Base-by-base conservation (phyloP, 352 stramenopile genomes). In the Pythium aristosporum region DNA sequence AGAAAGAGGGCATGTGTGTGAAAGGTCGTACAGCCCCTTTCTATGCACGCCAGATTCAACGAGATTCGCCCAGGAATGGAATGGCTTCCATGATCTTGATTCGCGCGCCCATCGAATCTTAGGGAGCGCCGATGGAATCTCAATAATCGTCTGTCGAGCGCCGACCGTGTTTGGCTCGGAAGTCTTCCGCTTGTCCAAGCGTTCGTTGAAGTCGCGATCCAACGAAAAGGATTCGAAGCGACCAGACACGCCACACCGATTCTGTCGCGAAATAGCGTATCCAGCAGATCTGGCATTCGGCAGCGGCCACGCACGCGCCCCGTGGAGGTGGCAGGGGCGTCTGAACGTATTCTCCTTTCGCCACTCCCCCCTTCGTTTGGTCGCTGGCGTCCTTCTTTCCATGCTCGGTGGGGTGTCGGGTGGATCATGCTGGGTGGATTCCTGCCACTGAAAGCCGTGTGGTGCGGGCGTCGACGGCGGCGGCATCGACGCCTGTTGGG, bases 171-270 rank as follows among this genome's bases (percentile, higher is more conserved):
- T 34, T 42, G 37, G 10, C 15, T 12, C 11, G 2, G 37, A 18
- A 42, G 37, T 2, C 4, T 42, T 16, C 3, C 37, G 11, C 20
- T 21, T 37, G 36, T 10, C 7, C 5, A 51, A 50, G 25, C 16
- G 15, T 58, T 58, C 37, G 9, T 47, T 58, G 37, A 39, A 60
- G 36, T 12, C 8, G 21, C 53, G 41, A 41, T 46, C 53, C 53
- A 44, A 57, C 32, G 50, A 57, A 57, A 57, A 57, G 50, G 50
- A 57, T 57, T 57, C 50, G 50, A 57, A 57, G 25, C 25, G 25
- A 30, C 43, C 43, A 49, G 13, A 20, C 43, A 49, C 16, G 13
- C 30, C 48, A 32, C 21, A 55, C 21, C 5, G 25, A 30, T 30
- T 30, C 25, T 30, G 25, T 30, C 25, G 25, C 3, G 25, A 2